These are phyloP conservation scores for Oryza rufipogon DNA, from an alignment of 176 grass and related monocot species.

Conservation along the genomic window DNA sequence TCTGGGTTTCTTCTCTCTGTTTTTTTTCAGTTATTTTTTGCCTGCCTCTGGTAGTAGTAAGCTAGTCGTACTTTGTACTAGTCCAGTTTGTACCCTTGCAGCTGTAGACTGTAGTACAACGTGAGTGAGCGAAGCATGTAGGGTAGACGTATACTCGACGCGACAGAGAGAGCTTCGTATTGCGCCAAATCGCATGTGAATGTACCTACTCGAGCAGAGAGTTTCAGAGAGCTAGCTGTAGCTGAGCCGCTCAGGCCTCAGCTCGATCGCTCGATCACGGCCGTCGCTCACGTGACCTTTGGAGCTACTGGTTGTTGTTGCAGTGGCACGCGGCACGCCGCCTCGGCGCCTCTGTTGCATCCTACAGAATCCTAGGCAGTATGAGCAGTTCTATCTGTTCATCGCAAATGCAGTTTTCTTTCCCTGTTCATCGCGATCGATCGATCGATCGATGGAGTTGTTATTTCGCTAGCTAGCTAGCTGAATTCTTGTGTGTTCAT, in stretches of 20 bases:
- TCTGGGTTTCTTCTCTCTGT: no score
- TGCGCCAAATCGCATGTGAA: conserved; percentile 27
- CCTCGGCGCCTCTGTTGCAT: background rate
- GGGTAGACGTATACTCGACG: background rate
- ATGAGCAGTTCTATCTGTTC: background rate
- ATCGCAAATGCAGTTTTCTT: background rate
- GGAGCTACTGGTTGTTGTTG: background rate
- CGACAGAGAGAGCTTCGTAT: background rate
- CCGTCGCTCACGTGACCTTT: conserved; percentile 19
- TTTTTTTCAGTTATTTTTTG: no score
- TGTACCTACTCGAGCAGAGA: background rate
- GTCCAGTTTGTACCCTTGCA: no score
- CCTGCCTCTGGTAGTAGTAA: no score
- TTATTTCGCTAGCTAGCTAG: background rate
- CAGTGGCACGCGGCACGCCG: background rate
- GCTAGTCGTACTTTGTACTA: no score
- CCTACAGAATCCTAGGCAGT: background rate
- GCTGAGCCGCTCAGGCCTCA: background rate
- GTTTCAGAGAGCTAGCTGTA: background rate
- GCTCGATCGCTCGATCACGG: background rate
- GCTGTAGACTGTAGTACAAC: background rate
- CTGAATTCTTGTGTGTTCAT: background rate
- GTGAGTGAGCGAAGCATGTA: background rate
- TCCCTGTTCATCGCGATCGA: no score
- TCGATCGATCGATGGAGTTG: no score